Evolutionary conservation across 495 filamentous ascomycete species (phyloP).

Genomic region (Platismatia glauca): DNA sequence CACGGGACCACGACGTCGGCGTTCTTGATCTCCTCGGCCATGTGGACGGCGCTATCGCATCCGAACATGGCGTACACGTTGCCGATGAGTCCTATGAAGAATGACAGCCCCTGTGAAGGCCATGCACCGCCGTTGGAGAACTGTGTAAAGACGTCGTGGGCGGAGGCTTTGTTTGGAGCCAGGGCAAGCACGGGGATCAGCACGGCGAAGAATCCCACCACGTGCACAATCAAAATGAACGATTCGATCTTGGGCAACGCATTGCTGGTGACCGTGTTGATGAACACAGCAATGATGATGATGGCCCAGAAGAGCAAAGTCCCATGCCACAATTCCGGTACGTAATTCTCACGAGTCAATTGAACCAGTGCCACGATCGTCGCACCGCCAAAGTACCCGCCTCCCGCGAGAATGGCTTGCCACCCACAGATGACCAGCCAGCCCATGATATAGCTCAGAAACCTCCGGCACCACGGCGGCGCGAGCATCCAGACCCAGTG

Average conservation of each 20-base stretch:
- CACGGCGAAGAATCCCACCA: constrained; percentile 45
- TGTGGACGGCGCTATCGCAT: constrained; percentile 38
- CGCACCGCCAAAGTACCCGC: constrained; percentile 34
- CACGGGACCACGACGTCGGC: constrained; percentile 39
- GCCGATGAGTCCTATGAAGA: constrained; percentile 37
- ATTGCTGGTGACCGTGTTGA: constrained; percentile 36
- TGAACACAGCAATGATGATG: constrained; percentile 30
- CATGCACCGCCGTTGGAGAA: constrained; percentile 42
- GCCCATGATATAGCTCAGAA: constrained; percentile 42
- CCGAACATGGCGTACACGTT: constrained; percentile 37
- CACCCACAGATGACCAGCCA: constrained; percentile 42
- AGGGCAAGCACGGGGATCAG: constrained; percentile 40
- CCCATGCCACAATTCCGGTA: constrained; percentile 32
- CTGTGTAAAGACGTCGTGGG: constrained; percentile 37
- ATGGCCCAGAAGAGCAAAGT: constrained; percentile 39
- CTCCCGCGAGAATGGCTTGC: constrained; percentile 36
- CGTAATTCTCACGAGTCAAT: constrained; percentile 32
- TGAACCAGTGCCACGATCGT: constrained; percentile 36
- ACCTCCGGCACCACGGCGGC: constrained; percentile 29
- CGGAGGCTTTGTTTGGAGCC: constrained; percentile 24
- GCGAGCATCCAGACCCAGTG: constrained; percentile 48
- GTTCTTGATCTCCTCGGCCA: constrained; percentile 46
- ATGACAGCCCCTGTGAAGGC: constrained; percentile 36
- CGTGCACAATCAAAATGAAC: constrained; percentile 39
- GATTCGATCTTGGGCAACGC: constrained; percentile 39